A percentile compares a stretch with the other conserved stretches of the same genome.
These are phyloP conservation scores for Ballota nigra DNA, from an alignment of 257 asterid species.

Conservation along the genomic window DNA sequence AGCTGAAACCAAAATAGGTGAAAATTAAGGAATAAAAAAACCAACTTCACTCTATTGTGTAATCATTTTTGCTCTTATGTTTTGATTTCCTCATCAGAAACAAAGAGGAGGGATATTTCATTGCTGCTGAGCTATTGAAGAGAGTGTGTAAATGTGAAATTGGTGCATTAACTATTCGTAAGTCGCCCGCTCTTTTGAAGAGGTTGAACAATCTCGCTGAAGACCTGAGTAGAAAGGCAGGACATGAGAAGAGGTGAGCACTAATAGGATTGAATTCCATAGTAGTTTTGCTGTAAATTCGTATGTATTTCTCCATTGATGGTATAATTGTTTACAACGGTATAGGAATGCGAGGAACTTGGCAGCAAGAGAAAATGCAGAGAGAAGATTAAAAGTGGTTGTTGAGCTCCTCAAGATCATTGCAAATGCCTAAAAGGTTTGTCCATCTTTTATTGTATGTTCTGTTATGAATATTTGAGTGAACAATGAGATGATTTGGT, in stretches of 20 bases:
- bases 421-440: slow-evolving; percentile 14
- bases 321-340: not conserved
- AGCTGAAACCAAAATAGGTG: too few species aligned
- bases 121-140: slow-evolving; percentile 82
- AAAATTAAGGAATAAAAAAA: too few species aligned
- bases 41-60: too few species aligned
- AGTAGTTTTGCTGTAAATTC: not conserved
- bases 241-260: slow-evolving; percentile 61
- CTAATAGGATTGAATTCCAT: not conserved
- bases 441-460: not conserved
- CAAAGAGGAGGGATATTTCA: slow-evolving; percentile 88
- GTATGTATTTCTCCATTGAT: not conserved
- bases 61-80: not conserved
- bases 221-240: slow-evolving; percentile 70
- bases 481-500: not conserved
- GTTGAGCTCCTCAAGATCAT: slow-evolving; percentile 53
- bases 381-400: slow-evolving; percentile 64
- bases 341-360: slow-evolving; percentile 47
- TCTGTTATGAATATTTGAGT: not conserved
- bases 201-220: slow-evolving; percentile 69
- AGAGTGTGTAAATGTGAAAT: slow-evolving; percentile 42
- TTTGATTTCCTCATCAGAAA: slow-evolving; percentile 44
- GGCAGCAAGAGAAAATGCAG: slow-evolving; percentile 50
- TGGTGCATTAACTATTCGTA: slow-evolving; percentile 55
- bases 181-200: slow-evolving; percentile 59